Conservation (phyloP, 768 basidiomycete genomes). For the Termitomyces sp. region DNA sequence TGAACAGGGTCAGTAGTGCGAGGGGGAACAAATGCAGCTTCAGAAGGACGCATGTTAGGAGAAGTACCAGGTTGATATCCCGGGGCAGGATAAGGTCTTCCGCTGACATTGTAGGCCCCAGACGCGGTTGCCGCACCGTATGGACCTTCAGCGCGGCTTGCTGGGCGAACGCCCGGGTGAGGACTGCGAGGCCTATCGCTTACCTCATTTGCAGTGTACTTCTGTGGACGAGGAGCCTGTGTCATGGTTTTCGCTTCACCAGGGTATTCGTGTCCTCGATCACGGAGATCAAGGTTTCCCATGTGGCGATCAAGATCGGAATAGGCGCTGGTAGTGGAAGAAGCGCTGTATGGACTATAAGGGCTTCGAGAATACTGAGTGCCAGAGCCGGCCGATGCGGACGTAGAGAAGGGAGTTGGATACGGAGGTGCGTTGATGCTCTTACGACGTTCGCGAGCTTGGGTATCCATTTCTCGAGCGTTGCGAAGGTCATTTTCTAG, state of each 20-base stretch:
- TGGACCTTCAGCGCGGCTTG: conserved; percentile 20
- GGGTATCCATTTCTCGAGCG: conserved; percentile 55
- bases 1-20: conserved; percentile 2
- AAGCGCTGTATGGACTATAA: conserved; percentile 19
- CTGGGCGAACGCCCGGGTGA: conserved; percentile 29
- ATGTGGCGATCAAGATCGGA: conserved; percentile 39
- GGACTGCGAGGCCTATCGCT: conserved; percentile 36
- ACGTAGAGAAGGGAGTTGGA: conserved; percentile 25
- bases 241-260: conserved; percentile 26
- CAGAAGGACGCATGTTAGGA: conserved; percentile 47
- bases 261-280: conserved; percentile 28
- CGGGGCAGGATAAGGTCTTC: conserved; percentile 15
- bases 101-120: conserved; percentile 28
- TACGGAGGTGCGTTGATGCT: conserved; percentile 43
- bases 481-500: conserved; percentile 54
- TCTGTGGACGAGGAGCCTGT: conserved; percentile 36
- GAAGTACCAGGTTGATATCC: conserved; percentile 17
- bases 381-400: conserved; percentile 17
- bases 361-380: conserved; percentile 24
- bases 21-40: conserved; percentile 32
- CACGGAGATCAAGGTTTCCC: conserved; percentile 36
- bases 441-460: conserved; percentile 47
- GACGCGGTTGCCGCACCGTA: conserved; percentile 25
- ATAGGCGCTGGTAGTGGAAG: conserved; percentile 22
- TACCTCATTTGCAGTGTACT: conserved; percentile 41